These are phyloP conservation scores for Globisporangium middletonii DNA, from an alignment of 352 stramenopile species.

Conservation along the genomic window DNA sequence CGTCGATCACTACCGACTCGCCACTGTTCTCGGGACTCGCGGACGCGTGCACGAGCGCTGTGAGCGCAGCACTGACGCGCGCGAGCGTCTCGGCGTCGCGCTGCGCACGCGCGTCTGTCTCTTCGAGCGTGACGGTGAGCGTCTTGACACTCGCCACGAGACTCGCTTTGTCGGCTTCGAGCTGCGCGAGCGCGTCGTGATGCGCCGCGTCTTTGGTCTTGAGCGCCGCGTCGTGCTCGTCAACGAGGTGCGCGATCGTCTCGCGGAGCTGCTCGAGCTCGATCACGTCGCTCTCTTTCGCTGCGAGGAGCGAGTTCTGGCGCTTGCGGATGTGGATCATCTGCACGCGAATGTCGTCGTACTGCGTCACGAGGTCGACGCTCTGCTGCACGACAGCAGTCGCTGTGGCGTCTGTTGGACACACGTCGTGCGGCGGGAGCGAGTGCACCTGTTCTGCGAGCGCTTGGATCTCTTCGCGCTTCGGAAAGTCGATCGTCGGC, in stretches of 20 bases:
- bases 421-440: conserved; percentile 2
- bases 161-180: conserved; percentile 9
- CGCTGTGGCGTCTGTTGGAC: not conserved
- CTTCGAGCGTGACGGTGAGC: conserved; percentile 25
- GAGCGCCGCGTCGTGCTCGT: conserved; percentile 8
- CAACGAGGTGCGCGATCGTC: conserved; percentile 10
- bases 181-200: not conserved
- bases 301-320: conserved; percentile 14
- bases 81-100: conserved; percentile 8
- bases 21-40: not conserved
- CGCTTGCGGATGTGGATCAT: conserved; percentile 19
- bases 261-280: conserved; percentile 15
- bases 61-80: conserved; percentile 15
- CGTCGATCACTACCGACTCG: not conserved
- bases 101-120: conserved; percentile 14
- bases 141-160: conserved; percentile 10
- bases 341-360: conserved; percentile 16
- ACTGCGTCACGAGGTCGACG: conserved; percentile 9
- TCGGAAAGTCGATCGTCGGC: conserved; percentile 35
- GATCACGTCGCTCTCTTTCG: conserved; percentile 14
- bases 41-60: conserved; percentile 4
- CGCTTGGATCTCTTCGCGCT: conserved; percentile 35
- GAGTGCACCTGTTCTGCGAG: conserved; percentile 11
- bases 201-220: conserved; percentile 6
- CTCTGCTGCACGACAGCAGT: not conserved